Percentiles rank a stretch among this genome's conserved stretches.
phyloP scores from a whole-genome alignment of 108 stramenopile genomes.

The Cyclostephanos tholiformis region DNA sequence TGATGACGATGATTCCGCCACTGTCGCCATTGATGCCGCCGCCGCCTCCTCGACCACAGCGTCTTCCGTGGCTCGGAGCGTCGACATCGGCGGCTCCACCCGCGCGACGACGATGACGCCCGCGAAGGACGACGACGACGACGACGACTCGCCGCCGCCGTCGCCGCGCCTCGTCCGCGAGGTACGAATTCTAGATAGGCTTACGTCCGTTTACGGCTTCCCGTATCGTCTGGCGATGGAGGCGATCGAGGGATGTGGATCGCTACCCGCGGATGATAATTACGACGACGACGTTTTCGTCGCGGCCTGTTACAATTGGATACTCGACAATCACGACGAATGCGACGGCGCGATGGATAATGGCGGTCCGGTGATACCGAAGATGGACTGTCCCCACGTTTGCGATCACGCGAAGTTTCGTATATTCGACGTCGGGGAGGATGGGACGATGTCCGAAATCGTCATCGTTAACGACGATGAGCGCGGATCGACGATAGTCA shows the following conservation, averaged over 20 bases:
- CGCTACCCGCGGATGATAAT: background rate
- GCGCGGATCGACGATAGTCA: no score
- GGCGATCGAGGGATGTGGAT: slow-evolving; percentile 34
- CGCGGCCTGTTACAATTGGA: slow-evolving; percentile 65
- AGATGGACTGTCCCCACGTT: slow-evolving; percentile 75
- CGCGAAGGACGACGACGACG: no score
- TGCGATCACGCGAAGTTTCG: slow-evolving; percentile 11
- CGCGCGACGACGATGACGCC: no score
- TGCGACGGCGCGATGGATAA: slow-evolving; percentile 52
- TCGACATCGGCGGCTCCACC: no score
- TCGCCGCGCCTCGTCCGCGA: no score
- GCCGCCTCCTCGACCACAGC: no score
- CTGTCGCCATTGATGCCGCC: no score
- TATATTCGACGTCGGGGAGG: background rate
- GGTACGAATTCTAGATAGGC: slow-evolving; percentile 12
- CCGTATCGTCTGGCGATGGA: slow-evolving; percentile 16
- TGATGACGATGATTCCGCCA: no score
- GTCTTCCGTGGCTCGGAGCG: no score
- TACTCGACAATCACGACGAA: slow-evolving; percentile 59
- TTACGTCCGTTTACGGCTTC: slow-evolving; percentile 27
- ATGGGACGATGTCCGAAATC: background rate
- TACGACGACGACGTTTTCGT: slow-evolving; percentile 27
- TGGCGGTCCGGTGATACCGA: slow-evolving; percentile 73
- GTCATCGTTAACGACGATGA: no score
- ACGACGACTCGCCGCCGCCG: no score